These are phyloP conservation scores for Camellia sinensis DNA, from an alignment of 148 eudicot species.

Conservation along the genomic window DNA sequence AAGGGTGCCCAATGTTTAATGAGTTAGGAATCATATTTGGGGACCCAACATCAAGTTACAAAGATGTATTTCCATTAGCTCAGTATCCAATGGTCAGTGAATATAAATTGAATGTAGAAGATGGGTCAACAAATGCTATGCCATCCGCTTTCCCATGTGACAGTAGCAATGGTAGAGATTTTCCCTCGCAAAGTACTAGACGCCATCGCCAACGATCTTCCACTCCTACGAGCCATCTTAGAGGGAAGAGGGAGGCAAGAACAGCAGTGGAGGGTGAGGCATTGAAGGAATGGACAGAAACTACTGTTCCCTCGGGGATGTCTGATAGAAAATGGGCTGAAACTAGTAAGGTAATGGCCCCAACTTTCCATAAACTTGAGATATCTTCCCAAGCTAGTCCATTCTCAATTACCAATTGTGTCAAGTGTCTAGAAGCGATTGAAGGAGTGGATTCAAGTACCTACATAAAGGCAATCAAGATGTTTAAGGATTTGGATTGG, in stretches of 20 bases:
- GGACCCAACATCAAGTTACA: slow-evolving; percentile 9
- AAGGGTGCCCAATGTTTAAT: slow-evolving; percentile 18
- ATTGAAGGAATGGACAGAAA: slow-evolving; percentile 14
- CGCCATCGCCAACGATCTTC: slow-evolving; percentile 11
- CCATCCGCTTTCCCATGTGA: slow-evolving; percentile 18
- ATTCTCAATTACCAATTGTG: slow-evolving; percentile 30
- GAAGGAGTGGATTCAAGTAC: slow-evolving; percentile 29
- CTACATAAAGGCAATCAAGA: slow-evolving; percentile 28
- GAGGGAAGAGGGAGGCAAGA: slow-evolving; percentile 17
- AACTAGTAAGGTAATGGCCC: slow-evolving; percentile 5
- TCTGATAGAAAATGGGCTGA: slow-evolving; percentile 12
- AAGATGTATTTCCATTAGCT: slow-evolving; percentile 14
- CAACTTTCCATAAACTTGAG: slow-evolving; percentile 10
- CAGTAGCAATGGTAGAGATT: slow-evolving; percentile 15
- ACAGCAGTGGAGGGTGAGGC: not conserved
- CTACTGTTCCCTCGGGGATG: slow-evolving; percentile 12
- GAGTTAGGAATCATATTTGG: slow-evolving; percentile 23
- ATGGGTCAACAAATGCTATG: slow-evolving; percentile 22
- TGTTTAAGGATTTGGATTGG: slow-evolving; percentile 37
- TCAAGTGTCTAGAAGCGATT: slow-evolving; percentile 29
- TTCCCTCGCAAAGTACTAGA: not conserved
- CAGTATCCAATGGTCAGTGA: slow-evolving; percentile 15
- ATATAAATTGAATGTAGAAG: slow-evolving; percentile 10
- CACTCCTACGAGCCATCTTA: slow-evolving; percentile 18
- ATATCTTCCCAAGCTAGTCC: slow-evolving; percentile 13